These are phyloP conservation scores for Cicer cuneatum DNA, from an alignment of 306 rosid genomes.

Conservation along the genomic window DNA sequence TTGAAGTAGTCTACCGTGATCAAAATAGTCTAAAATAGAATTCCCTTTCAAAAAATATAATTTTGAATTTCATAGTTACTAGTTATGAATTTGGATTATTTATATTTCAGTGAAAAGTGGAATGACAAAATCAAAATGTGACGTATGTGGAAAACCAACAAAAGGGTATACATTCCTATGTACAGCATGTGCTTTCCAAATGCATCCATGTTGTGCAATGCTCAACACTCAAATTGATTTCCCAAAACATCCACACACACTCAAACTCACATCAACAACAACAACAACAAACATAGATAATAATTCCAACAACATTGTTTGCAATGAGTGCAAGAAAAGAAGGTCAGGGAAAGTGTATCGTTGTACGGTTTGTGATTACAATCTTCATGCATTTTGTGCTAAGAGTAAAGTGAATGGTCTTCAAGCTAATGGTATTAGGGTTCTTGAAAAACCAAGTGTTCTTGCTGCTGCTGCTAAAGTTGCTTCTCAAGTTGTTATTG, in stretches of 20 bases:
- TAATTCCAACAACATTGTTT: conserved; percentile 12
- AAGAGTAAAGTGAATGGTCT: conserved; percentile 77
- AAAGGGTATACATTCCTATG: conserved; percentile 80
- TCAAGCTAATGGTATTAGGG: conserved; percentile 58
- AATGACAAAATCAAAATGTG: conserved; percentile 76
- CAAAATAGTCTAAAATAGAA: no score
- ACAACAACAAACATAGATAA: not conserved
- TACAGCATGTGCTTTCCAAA: conserved; percentile 70
- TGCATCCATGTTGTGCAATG: conserved; percentile 93
- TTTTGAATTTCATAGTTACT: not conserved
- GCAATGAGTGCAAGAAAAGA: conserved; percentile 72
- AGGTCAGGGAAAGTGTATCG: conserved; percentile 72
- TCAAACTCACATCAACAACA: conserved; percentile 43
- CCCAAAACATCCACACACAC: conserved; percentile 62
- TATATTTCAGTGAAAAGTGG: conserved; percentile 61
- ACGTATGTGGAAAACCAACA: conserved; percentile 64
- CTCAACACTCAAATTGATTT: conserved; percentile 57
- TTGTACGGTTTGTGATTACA: conserved; percentile 71
- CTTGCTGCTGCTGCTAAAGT: conserved; percentile 65
- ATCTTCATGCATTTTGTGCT: conserved; percentile 77
- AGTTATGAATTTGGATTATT: not conserved
- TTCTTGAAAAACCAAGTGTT: conserved; percentile 56
- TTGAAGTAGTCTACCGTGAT: no score
- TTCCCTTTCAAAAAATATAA: no score
- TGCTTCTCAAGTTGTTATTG: conserved; percentile 79